phyloP scores from a whole-genome alignment of 2,329 filamentous ascomycete genomes.

The Colletotrichum australisinense region DNA sequence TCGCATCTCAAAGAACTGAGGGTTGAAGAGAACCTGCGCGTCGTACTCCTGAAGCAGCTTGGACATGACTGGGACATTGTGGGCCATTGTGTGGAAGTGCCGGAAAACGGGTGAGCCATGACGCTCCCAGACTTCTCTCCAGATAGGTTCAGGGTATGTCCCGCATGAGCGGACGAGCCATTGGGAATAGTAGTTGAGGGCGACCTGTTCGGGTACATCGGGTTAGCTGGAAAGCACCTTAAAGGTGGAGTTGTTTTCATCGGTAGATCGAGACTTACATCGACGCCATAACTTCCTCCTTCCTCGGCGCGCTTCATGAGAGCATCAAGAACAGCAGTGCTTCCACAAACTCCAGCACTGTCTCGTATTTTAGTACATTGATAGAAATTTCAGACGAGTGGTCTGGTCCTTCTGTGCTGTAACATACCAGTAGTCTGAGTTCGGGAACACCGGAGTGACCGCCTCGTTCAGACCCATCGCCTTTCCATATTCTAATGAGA shows the following conservation, averaged over 20 bases:
- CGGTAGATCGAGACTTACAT: conserved; percentile 43
- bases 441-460: conserved; percentile 45
- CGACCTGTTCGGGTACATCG: conserved; percentile 38
- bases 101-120: conserved; percentile 61
- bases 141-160: conserved; percentile 46
- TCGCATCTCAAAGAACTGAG: conserved; percentile 57
- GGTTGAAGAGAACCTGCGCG: conserved; percentile 51
- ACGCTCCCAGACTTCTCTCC: conserved; percentile 56
- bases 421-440: conserved; percentile 43
- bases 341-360: conserved; percentile 55
- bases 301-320: conserved; percentile 50
- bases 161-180: conserved; percentile 53
- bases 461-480: conserved; percentile 50
- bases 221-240: not conserved
- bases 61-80: conserved; percentile 48
- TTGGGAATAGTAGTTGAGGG: conserved; percentile 55
- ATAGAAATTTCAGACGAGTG: not conserved
- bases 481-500: conserved; percentile 57
- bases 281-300: conserved; percentile 37
- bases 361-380: not conserved
- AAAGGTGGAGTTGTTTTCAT: conserved; percentile 12
- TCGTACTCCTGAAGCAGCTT: conserved; percentile 52
- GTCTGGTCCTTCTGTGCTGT: not conserved
- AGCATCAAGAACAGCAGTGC: conserved; percentile 53
- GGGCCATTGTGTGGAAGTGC: conserved; percentile 60